phyloP scores from a whole-genome alignment of 2,329 filamentous ascomycete genomes.

The Xylaria sp. region DNA sequence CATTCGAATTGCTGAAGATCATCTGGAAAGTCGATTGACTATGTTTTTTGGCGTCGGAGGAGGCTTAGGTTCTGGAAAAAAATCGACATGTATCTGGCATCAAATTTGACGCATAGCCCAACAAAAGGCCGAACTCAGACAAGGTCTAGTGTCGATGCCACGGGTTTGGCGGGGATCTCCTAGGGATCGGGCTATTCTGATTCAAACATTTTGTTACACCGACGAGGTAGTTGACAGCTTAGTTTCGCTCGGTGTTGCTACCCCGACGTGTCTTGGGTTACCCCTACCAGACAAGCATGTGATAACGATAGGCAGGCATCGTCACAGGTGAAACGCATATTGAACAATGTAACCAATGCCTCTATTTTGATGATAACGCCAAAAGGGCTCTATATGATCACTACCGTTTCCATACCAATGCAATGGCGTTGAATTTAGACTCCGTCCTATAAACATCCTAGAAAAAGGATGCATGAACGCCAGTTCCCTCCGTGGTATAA shows the following conservation, averaged over 20 bases:
- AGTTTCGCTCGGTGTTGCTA: too few species aligned
- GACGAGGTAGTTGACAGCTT: background rate
- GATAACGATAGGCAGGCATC: background rate
- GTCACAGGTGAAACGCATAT: background rate
- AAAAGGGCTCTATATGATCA: slow-evolving; percentile 3
- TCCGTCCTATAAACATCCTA: slow-evolving; percentile 15
- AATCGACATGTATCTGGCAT: background rate
- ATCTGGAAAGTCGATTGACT: slow-evolving; percentile 5
- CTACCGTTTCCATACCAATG: slow-evolving; percentile 15
- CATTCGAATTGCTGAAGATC: slow-evolving; percentile 2
- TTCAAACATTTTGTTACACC: background rate
- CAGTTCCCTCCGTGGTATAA: slow-evolving; percentile 25
- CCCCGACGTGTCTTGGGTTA: too few species aligned
- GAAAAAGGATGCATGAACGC: slow-evolving; percentile 23
- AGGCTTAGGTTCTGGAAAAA: background rate
- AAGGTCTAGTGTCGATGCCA: background rate
- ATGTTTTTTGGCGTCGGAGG: background rate
- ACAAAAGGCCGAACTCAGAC: background rate
- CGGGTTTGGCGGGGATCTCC: background rate
- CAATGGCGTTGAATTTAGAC: slow-evolving; percentile 10
- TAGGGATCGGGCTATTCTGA: background rate
- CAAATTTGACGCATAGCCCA: background rate
- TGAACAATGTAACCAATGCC: background rate
- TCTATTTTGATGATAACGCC: slow-evolving; percentile 6
- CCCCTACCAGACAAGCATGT: too few species aligned